A percentile compares a stretch with the other conserved stretches of the same genome.
These are phyloP conservation scores for Cylindrotheca fusiformis DNA, from an alignment of 108 stramenopile species.

Conservation along the genomic window DNA sequence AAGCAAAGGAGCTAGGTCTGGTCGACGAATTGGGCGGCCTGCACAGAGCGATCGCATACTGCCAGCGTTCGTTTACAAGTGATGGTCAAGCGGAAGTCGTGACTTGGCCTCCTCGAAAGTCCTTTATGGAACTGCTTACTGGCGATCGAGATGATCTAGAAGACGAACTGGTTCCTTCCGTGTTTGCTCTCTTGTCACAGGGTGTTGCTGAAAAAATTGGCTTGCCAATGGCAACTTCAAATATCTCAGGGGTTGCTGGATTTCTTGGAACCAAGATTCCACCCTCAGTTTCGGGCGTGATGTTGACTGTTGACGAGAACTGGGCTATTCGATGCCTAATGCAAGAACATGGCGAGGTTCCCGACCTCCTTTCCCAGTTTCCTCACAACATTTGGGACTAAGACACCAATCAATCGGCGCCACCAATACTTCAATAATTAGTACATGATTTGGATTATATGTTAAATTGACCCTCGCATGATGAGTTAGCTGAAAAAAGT, in stretches of 20 bases:
- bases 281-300: conserved; percentile 24
- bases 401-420: no score
- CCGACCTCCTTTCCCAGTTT: conserved; percentile 5
- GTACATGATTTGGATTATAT: no score
- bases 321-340: conserved; percentile 34
- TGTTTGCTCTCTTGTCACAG: neutral
- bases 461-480: no score
- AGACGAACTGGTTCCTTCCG: conserved; percentile 11
- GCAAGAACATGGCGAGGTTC: conserved; percentile 13
- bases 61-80: conserved; percentile 45
- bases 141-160: conserved; percentile 16
- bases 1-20: conserved; percentile 63
- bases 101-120: conserved; percentile 45
- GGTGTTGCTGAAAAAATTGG: neutral
- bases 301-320: conserved; percentile 43
- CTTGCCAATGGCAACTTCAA: neutral
- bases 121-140: conserved; percentile 10
- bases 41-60: conserved; percentile 64
- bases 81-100: conserved; percentile 50
- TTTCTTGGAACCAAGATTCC: conserved; percentile 12
- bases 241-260: neutral
- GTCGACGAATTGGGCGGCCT: conserved; percentile 77
- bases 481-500: no score
- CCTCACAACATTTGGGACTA: conserved; percentile 10
- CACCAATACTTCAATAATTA: no score